A percentile compares a stretch with the other conserved stretches of the same genome.
phyloP scores from a whole-genome alignment of 208 protist genomes.

The Leptomonas pyrrhocoris region DNA sequence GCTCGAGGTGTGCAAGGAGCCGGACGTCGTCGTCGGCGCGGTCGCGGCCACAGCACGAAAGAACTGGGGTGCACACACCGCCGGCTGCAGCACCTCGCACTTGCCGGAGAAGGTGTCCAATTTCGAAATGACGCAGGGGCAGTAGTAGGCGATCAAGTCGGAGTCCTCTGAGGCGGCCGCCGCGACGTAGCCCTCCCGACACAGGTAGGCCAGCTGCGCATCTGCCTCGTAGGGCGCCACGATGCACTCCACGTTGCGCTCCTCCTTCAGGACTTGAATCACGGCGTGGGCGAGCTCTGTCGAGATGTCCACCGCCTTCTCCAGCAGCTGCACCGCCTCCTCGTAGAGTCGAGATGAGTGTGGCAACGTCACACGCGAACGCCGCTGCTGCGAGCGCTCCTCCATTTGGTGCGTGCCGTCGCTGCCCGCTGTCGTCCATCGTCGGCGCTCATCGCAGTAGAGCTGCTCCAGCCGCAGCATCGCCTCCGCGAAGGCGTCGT shows the following conservation, averaged over 20 bases:
- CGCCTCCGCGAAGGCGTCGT: conserved; percentile 40
- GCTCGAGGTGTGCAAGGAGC: background rate
- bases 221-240: conserved; percentile 99
- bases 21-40: background rate
- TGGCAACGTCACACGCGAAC: conserved; percentile 13
- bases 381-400: background rate
- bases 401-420: background rate
- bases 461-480: conserved; percentile 46
- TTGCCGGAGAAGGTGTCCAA: conserved; percentile 53
- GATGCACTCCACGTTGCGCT: conserved; percentile 87
- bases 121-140: conserved; percentile 81
- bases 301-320: conserved; percentile 78
- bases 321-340: conserved; percentile 55
- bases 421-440: background rate
- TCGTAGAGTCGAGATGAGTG: conserved; percentile 18
- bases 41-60: conserved; percentile 31
- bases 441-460: conserved; percentile 30
- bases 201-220: conserved; percentile 98
- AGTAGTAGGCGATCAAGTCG: conserved; percentile 97
- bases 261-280: conserved; percentile 65
- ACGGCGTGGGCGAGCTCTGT: conserved; percentile 81
- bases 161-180: conserved; percentile 98
- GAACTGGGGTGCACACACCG: conserved; percentile 43
- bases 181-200: conserved; percentile 83
- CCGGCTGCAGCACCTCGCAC: conserved; percentile 55